phyloP scores from a whole-genome alignment of 768 basidiomycete species.

The Boletus reticulatus region DNA sequence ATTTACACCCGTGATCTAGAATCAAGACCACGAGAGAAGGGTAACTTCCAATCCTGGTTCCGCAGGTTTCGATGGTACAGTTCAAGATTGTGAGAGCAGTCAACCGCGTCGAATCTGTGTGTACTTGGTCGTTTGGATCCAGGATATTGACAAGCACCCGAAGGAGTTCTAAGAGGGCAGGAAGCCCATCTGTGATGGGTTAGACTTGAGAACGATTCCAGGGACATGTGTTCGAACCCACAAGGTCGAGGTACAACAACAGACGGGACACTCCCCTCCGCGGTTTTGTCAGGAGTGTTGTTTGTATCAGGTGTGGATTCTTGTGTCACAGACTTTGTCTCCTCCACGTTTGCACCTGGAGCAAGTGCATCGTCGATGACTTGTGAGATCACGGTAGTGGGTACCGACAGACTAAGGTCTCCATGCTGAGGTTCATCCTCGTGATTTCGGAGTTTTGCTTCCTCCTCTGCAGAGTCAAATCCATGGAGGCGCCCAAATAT shows the following conservation, averaged over 20 bases:
- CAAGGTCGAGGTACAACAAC: slow-evolving; percentile 21
- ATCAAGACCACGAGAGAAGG: slow-evolving; percentile 76
- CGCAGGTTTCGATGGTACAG: slow-evolving; percentile 82
- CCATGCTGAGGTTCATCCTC: slow-evolving; percentile 51
- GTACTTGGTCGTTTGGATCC: slow-evolving; percentile 91
- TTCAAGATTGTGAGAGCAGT: slow-evolving; percentile 87
- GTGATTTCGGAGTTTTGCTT: slow-evolving; percentile 54
- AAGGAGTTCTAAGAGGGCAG: slow-evolving; percentile 88
- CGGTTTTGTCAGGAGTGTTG: neutral
- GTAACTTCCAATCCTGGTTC: slow-evolving; percentile 70
- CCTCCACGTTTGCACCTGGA: slow-evolving; percentile 10
- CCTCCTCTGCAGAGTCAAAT: slow-evolving; percentile 65
- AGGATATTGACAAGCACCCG: slow-evolving; percentile 94
- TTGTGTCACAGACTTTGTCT: neutral
- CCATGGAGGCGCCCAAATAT: slow-evolving; percentile 74
- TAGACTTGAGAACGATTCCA: neutral
- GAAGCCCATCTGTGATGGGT: slow-evolving; percentile 67
- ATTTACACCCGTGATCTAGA: slow-evolving; percentile 90
- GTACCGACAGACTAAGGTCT: slow-evolving; percentile 63
- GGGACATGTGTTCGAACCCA: slow-evolving; percentile 5
- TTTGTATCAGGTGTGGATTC: neutral
- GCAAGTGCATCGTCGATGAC: slow-evolving; percentile 12
- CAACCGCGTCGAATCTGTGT: slow-evolving; percentile 93
- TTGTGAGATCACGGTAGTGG: slow-evolving; percentile 32
- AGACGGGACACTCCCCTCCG: slow-evolving; percentile 36